Conservation (phyloP, 2,329 filamentous ascomycete genomes). For the Fusarium sp. region DNA sequence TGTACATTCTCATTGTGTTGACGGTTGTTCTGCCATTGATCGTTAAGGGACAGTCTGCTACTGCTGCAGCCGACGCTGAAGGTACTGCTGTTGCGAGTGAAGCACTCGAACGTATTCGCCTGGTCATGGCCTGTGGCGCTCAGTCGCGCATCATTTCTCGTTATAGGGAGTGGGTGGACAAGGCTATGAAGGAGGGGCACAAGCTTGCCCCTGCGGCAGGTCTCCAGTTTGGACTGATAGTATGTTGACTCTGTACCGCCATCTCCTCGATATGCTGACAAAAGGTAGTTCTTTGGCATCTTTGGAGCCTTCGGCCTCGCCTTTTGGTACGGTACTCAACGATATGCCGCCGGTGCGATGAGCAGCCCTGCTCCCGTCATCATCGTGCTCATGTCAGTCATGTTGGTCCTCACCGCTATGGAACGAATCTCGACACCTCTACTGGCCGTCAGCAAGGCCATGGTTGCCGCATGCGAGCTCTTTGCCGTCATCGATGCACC, state of each 20-base stretch:
- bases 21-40: constrained; percentile 41
- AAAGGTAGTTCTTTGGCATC: constrained; percentile 44
- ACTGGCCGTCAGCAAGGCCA: constrained; percentile 49
- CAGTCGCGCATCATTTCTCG: constrained; percentile 50
- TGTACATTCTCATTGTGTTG: constrained; percentile 53
- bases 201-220: constrained; percentile 45
- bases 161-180: constrained; percentile 53
- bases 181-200: constrained; percentile 50
- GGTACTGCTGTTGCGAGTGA: constrained; percentile 58
- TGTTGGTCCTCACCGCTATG: constrained; percentile 51
- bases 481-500: constrained; percentile 47
- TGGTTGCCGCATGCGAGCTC: constrained; percentile 45
- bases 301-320: constrained; percentile 53
- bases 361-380: constrained; percentile 52
- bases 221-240: constrained; percentile 28
- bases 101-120: constrained; percentile 54
- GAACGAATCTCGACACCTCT: constrained; percentile 54
- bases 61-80: constrained; percentile 44
- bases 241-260: constrained; percentile 1
- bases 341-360: constrained; percentile 50
- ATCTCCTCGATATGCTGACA: no score
- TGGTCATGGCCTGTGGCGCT: constrained; percentile 59
- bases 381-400: constrained; percentile 52
- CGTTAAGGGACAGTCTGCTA: constrained; percentile 34
- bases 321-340: constrained; percentile 58